phyloP scores from a whole-genome alignment of 164 flowering plant species.

The Vitis labrusca region DNA sequence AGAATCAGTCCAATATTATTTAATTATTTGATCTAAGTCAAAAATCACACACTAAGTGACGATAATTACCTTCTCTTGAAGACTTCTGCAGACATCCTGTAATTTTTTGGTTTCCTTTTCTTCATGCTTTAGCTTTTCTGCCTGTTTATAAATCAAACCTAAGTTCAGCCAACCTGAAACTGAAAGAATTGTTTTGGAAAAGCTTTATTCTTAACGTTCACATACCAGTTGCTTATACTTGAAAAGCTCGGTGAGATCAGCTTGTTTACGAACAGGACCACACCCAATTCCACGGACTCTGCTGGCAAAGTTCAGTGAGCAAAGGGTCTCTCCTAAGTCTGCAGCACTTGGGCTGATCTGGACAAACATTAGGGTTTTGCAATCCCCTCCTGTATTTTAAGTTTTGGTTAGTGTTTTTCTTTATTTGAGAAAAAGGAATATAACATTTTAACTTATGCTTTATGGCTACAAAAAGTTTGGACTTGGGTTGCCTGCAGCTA shows the following conservation, averaged over 20 bases:
- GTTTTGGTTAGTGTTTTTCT: background rate
- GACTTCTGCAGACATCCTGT: slow-evolving; percentile 68
- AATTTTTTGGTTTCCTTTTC: slow-evolving; percentile 80
- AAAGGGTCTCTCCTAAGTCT: slow-evolving; percentile 80
- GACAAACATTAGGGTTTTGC: slow-evolving; percentile 92
- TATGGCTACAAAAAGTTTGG: background rate
- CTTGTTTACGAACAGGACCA: slow-evolving; percentile 85
- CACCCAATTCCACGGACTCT: slow-evolving; percentile 80
- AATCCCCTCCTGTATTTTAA: slow-evolving; percentile 75
- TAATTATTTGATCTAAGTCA: too few species aligned
- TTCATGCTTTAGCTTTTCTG: slow-evolving; percentile 75
- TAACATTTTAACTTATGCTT: background rate
- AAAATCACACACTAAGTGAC: background rate
- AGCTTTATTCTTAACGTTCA: background rate
- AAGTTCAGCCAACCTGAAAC: background rate
- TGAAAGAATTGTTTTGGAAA: background rate
- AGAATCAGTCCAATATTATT: too few species aligned
- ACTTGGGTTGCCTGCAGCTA: background rate
- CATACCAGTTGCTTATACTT: slow-evolving; percentile 89
- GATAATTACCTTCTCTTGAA: slow-evolving; percentile 78
- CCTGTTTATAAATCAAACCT: slow-evolving; percentile 41
- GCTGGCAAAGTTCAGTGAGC: slow-evolving; percentile 87
- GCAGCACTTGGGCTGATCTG: slow-evolving; percentile 77
- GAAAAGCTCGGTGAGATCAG: slow-evolving; percentile 55
- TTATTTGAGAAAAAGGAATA: background rate